Evolutionary conservation across 2,329 filamentous ascomycete genomes (phyloP), one percentile per base, ranked within the genome.

Genomic region (Phoma herbarum): DNA sequence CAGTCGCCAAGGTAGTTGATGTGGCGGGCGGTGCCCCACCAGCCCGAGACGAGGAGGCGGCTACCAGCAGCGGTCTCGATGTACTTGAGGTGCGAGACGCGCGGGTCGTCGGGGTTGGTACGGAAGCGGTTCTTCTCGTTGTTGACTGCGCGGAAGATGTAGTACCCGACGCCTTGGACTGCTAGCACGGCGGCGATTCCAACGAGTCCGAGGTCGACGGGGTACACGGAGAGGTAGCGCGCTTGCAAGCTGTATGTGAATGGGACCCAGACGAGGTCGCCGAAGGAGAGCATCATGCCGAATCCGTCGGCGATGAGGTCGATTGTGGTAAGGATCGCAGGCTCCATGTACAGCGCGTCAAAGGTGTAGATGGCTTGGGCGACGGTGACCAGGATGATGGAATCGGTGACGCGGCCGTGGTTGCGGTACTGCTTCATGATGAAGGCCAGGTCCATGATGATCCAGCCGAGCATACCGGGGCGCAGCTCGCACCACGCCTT

Each of bases 1-100:
- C 93, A 97, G 80, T 98, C 94, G 51, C 93, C 94, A 1, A 96
- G 80, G 79, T 98, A 97, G 81, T 97, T 98, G 83, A 97, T 94
- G 79, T 98, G 94, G 41, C 94, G 87, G 0, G 93, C 90, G 22
- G 87, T 83, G 42, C 94, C 94, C 94, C 94, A 97, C 94, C 94
- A 98, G 55, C 94, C 94, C 0, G 90, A 90, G 3, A 88, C 88
- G 64, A 97, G 84, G 28, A 97, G 86, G 67, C 89, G 90, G 57
- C 90, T 93, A 50, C 94, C 94, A 2, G 86, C 84, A 72, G 88
- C 88, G 10, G 94, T 98, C 80, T 95, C 83, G 60, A 98, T 93
- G 77, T 90, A 96, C 74, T 90, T 87, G 67, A 97, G 86, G 72
- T 97, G 89, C 41, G 87, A 84, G 55, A 97, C 87, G 29, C 84